phyloP scores from a whole-genome alignment of 768 basidiomycete species.

The Tylopilus sp. region DNA sequence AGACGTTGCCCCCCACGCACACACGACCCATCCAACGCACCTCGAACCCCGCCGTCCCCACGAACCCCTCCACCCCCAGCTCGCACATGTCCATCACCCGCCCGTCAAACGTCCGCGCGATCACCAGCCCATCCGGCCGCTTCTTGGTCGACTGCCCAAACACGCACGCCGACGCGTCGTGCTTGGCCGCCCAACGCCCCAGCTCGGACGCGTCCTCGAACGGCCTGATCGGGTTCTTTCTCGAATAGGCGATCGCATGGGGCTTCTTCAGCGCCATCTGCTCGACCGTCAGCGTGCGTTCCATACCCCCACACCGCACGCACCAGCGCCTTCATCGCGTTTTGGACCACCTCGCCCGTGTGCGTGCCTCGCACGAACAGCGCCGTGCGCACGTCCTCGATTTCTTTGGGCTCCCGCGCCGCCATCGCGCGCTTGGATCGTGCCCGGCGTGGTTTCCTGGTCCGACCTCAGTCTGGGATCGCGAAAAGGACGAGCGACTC shows the following conservation, averaged over 20 bases:
- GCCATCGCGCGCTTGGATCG: constrained; percentile 88
- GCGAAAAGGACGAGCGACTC: constrained; percentile 4
- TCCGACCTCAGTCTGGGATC: too few relatives aligned
- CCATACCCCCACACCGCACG: too few relatives aligned
- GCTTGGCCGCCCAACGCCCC: constrained; percentile 91
- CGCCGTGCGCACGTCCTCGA: constrained; percentile 83
- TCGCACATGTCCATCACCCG: constrained; percentile 94
- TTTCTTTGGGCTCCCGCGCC: constrained; percentile 82
- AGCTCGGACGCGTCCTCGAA: constrained; percentile 82
- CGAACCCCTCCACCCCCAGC: constrained; percentile 79
- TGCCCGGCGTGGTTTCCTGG: constrained; percentile 94
- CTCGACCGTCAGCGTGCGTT: too few relatives aligned
- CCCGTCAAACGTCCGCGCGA: constrained; percentile 84
- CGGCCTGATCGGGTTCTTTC: constrained; percentile 87
- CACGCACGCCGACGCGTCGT: constrained; percentile 90
- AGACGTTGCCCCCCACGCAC: too few relatives aligned
- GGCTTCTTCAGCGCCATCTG: constrained; percentile 96
- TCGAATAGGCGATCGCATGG: constrained; percentile 85
- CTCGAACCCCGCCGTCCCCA: constrained; percentile 80
- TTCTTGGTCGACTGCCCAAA: constrained; percentile 94
- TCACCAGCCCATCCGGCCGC: constrained; percentile 79
- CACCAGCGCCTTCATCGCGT: constrained; percentile 87
- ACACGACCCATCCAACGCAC: constrained; percentile 35
- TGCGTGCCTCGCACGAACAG: constrained; percentile 90
- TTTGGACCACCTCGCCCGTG: constrained; percentile 74